These are phyloP conservation scores for Bretschneidera sinensis DNA, from an alignment of 345 rosid species.

Conservation along the genomic window DNA sequence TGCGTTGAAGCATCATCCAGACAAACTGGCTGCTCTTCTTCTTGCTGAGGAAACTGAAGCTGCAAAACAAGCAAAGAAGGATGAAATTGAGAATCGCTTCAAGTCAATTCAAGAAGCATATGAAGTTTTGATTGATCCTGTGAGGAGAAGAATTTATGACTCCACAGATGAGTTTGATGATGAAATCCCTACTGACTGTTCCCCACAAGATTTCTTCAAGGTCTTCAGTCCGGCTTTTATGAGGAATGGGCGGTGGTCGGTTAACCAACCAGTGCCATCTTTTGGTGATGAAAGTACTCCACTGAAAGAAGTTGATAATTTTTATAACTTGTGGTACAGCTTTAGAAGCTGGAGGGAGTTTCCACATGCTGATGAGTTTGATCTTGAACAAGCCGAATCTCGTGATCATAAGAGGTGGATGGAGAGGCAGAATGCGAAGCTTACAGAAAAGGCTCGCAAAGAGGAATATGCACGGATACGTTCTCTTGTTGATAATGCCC, in stretches of 20 bases:
- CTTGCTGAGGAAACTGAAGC: slow-evolving; percentile 86
- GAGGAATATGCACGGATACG: slow-evolving; percentile 89
- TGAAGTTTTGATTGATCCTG: slow-evolving; percentile 82
- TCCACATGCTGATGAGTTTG: slow-evolving; percentile 94
- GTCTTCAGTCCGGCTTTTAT: slow-evolving; percentile 95
- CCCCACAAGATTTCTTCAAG: slow-evolving; percentile 85
- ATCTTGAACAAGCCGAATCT: slow-evolving; percentile 90
- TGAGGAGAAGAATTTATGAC: slow-evolving; percentile 86
- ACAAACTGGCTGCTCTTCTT: slow-evolving; percentile 85
- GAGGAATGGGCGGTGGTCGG: slow-evolving; percentile 99
- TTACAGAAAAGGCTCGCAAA: slow-evolving; percentile 79
- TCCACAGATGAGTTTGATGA: slow-evolving; percentile 98
- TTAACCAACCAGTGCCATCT: slow-evolving; percentile 66
- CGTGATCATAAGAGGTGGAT: slow-evolving; percentile 99
- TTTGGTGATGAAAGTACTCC: slow-evolving; percentile 69
- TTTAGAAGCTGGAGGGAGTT: slow-evolving; percentile 99
- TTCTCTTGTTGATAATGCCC: slow-evolving; percentile 86
- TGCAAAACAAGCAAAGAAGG: slow-evolving; percentile 89
- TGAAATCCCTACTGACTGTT: slow-evolving; percentile 84
- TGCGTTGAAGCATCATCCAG: slow-evolving; percentile 92
- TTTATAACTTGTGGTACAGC: slow-evolving; percentile 85
- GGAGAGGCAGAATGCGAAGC: slow-evolving; percentile 97
- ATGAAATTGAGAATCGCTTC: slow-evolving; percentile 82
- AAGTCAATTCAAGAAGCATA: slow-evolving; percentile 93
- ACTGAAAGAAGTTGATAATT: slow-evolving; percentile 67